A percentile compares a stretch with the other conserved stretches of the same genome.
phyloP scores from a whole-genome alignment of 1,284 basidiomycete species.

The Entoloma clypeatum region DNA sequence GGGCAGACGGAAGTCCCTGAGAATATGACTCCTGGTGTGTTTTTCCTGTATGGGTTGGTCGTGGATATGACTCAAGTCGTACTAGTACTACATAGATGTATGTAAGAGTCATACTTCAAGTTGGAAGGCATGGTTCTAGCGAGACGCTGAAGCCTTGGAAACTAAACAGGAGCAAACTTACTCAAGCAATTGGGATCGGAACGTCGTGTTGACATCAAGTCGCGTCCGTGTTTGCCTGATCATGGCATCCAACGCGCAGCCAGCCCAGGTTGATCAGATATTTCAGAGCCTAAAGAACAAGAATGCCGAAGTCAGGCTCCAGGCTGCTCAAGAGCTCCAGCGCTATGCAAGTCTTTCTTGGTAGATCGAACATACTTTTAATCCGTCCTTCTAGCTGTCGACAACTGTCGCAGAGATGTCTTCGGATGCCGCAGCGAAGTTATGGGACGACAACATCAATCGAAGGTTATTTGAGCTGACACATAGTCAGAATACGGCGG shows the following conservation, averaged over 20 bases:
- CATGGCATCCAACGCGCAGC: slow-evolving; percentile 57
- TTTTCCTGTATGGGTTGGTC: too few relatives aligned
- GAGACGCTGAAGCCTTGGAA: too few relatives aligned
- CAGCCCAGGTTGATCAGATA: slow-evolving; percentile 59
- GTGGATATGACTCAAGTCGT: too few relatives aligned
- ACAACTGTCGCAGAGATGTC: slow-evolving; percentile 73
- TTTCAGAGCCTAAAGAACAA: slow-evolving; percentile 64
- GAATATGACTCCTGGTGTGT: too few relatives aligned
- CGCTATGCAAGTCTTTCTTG: slow-evolving; percentile 50
- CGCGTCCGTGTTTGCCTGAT: slow-evolving; percentile 10
- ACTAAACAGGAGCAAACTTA: too few relatives aligned
- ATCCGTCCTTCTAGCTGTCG: slow-evolving; percentile 48
- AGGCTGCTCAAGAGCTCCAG: slow-evolving; percentile 64
- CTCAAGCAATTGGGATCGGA: too few relatives aligned
- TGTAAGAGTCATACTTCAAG: too few relatives aligned
- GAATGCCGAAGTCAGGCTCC: slow-evolving; percentile 55
- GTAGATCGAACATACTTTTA: slow-evolving; percentile 10
- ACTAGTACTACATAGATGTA: too few relatives aligned
- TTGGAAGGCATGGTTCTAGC: too few relatives aligned
- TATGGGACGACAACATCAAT: slow-evolving; percentile 83
- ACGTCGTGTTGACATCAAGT: too few relatives aligned
- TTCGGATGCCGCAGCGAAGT: slow-evolving; percentile 68
- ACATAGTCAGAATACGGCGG: slow-evolving; percentile 70
- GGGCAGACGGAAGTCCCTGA: too few relatives aligned
- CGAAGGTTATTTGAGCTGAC: slow-evolving; percentile 78